A percentile compares a stretch with the other conserved stretches of the same genome.
These are phyloP conservation scores for Paraglomus occultum DNA, from an alignment of 192 early-diverging fungal species.

Conservation along the genomic window DNA sequence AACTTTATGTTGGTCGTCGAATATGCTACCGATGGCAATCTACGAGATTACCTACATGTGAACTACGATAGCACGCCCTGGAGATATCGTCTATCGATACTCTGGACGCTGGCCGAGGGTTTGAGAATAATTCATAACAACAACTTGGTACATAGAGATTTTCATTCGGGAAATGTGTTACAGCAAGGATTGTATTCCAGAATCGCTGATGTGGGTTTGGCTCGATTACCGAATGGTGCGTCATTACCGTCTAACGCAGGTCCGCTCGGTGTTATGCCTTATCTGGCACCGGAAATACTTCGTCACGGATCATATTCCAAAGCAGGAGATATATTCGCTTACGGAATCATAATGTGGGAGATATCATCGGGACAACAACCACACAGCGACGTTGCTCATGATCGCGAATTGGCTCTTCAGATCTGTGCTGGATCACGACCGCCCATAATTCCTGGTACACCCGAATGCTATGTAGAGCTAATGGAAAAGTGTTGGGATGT, in stretches of 20 bases:
- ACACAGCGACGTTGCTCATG: slow-evolving; percentile 20
- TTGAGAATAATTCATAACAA: slow-evolving; percentile 41
- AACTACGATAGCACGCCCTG: slow-evolving; percentile 34
- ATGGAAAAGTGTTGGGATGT: slow-evolving; percentile 19
- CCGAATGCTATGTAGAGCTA: background rate
- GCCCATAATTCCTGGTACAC: background rate
- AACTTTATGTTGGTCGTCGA: slow-evolving; percentile 41
- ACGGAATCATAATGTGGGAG: slow-evolving; percentile 49
- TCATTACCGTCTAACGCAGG: slow-evolving; percentile 32
- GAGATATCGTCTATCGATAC: slow-evolving; percentile 33
- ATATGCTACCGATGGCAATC: slow-evolving; percentile 37
- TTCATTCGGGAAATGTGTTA: slow-evolving; percentile 27
- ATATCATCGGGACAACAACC: slow-evolving; percentile 37
- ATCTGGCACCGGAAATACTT: slow-evolving; percentile 41
- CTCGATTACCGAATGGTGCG: slow-evolving; percentile 32
- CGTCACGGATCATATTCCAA: slow-evolving; percentile 32
- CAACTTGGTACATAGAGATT: slow-evolving; percentile 38
- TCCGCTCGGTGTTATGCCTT: slow-evolving; percentile 38
- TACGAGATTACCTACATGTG: slow-evolving; percentile 36
- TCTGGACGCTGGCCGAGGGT: slow-evolving; percentile 34
- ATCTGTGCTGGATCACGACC: slow-evolving; percentile 6
- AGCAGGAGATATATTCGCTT: slow-evolving; percentile 41
- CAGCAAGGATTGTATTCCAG: background rate
- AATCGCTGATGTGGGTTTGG: slow-evolving; percentile 37
- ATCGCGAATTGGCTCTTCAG: background rate